Evolutionary conservation across 2,329 filamentous ascomycete species (phyloP), one percentile per base, ranked within the genome.

Genomic region (Ophiosphaerella korrae): DNA sequence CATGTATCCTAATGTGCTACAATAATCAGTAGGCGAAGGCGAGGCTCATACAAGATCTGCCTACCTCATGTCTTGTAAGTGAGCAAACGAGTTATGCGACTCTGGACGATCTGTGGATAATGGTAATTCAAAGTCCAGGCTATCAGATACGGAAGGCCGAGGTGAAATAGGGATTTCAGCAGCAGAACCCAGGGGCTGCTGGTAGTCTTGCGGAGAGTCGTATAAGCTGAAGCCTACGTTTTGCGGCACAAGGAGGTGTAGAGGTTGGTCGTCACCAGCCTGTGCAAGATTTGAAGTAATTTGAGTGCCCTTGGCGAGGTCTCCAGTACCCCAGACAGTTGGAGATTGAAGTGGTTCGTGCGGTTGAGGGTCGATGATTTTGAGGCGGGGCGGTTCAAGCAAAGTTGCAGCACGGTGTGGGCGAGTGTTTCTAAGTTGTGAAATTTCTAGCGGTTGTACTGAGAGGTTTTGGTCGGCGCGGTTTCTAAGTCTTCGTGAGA

Each of bases 41-140:
- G 7, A 11, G 16, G 24, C 34, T 36, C 18, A 42, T 26, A 16
- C 32, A 35, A 32, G 41, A 24, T 24, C 14, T 9, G 23, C 54
- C 35, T 72, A 74, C 72, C 71, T 75, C 72, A 75, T 75, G 55
- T 73, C 70, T 72, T 72, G 66, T 47, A 64, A 51, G 36, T 64
- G 62, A 18, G 64, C 41, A 14, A 57, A 58, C 7, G 63, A 49
- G 47, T 62, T 57, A 18, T 63, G 58, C 14, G 62, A 42, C 50
- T 58, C 58, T 50, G 63, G 58, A 46, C 56, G 55, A 38, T 64
- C 57, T 44, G 53, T 41, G 21, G 60, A 57, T 21, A 65, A 53
- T 42, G 48, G 51, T 13, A 60, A 42, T 12, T 64, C 54, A 42
- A 60, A 62, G 32, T 67, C 48, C 41, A 64, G 55, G 39, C 54